A percentile compares a stretch with the other conserved stretches of the same genome.
These are phyloP conservation scores for Guillardia theta DNA, from an alignment of 78 protist species.

Conservation along the genomic window DNA sequence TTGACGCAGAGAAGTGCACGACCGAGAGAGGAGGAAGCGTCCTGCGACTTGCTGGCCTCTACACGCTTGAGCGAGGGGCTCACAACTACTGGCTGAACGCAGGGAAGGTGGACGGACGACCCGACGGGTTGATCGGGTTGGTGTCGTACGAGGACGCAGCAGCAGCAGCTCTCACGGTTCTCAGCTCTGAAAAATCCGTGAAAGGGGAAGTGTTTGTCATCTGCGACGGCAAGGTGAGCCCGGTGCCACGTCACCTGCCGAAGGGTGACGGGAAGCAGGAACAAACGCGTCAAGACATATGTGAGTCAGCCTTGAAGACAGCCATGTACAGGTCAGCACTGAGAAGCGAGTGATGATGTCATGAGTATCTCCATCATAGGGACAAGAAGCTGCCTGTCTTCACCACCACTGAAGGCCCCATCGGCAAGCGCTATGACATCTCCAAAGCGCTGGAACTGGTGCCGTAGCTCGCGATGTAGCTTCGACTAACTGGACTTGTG, in stretches of 20 bases:
- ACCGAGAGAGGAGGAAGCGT: not conserved
- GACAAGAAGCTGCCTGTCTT: too few species aligned
- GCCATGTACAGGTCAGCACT: not conserved
- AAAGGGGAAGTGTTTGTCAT: not conserved
- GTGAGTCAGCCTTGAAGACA: not conserved
- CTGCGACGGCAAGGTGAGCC: not conserved
- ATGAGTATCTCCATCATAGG: too few species aligned
- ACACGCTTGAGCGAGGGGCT: not conserved
- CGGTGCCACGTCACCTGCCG: not conserved
- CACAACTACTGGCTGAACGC: not conserved
- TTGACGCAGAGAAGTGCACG: too few species aligned
- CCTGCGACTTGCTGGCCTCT: not conserved
- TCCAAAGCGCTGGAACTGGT: too few species aligned
- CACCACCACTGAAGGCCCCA: too few species aligned
- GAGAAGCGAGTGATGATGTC: too few species aligned
- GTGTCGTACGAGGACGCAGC: constrained; percentile 15
- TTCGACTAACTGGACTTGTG: too few species aligned
- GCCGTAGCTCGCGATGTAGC: too few species aligned
- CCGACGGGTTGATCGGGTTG: not conserved
- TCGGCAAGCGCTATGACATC: too few species aligned
- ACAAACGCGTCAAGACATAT: not conserved
- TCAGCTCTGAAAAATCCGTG: not conserved
- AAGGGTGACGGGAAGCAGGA: not conserved
- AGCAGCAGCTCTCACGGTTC: not conserved
- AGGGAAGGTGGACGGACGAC: not conserved